Base-by-base conservation (phyloP, 2,329 filamentous ascomycete genomes). In the Alternaria gaisen region DNA sequence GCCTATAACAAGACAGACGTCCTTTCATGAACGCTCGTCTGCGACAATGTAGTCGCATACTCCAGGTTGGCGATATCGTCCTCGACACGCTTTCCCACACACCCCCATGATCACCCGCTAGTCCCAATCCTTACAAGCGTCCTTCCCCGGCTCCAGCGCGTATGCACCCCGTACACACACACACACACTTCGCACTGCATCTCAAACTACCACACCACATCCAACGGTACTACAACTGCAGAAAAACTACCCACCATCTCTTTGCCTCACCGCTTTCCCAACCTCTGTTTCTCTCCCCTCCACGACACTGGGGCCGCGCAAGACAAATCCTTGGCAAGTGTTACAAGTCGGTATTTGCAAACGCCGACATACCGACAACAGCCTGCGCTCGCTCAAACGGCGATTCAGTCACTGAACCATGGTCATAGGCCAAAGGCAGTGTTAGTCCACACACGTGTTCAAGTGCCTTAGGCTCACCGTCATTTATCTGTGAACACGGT, bases 291-390 rank as follows among this genome's bases (percentile, higher is more conserved):
- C 28, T 32, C 56, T 22, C 32, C n/a, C 14, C 46, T 53, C 28
- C 9, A 30, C 11, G 9, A 12, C n/a, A 26, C 20, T 42, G 40
- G 16, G 38, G 26, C 43, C 46, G 42, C 53, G 51, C 51, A 53
- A 53, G 36, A 20, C 28, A 34, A 24, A 1, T 18, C 51, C 51
- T 53, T 53, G 36, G 41, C 52, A 56, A 47, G 30, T 28, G 41
- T 54, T 47, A 46, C 46, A 38, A 36, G 53, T 64, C 63, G 63
- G 65, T 34, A 11, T 3, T 38, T 4, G 5, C 42, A 56, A 58
- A 9, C 42, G 36, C 65, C 65, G 65, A 67, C 48, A 46, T 30
- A 42, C 65, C 63, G 63, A 65, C 26, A 34, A n/a, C 40, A 32
- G 20, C 18, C 36, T 36, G 46, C 46, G 24, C 46, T 50, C 20